Conservation (phyloP, 768 basidiomycete genomes). For the Serpula lacrymans region DNA sequence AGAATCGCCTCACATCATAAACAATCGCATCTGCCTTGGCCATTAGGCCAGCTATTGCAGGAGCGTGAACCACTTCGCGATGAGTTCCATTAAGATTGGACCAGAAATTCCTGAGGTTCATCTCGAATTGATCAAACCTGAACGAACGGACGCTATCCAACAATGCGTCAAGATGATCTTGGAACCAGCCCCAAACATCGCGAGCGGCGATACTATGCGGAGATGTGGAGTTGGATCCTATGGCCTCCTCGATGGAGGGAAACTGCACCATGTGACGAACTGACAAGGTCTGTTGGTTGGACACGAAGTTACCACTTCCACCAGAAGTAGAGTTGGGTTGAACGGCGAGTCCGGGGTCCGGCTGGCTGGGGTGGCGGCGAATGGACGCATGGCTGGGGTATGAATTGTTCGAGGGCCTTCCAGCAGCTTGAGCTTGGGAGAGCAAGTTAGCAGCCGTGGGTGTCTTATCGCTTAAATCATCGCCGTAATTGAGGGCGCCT, state of each 20-base stretch:
- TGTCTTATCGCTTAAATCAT: constrained; percentile 80
- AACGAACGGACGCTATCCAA: constrained; percentile 73
- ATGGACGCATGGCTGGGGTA: constrained; percentile 74
- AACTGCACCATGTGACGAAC: constrained; percentile 79
- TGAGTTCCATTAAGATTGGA: constrained; percentile 66
- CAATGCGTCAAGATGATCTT: constrained; percentile 82
- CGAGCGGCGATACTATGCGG: constrained; percentile 76
- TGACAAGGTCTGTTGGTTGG: constrained; percentile 51
- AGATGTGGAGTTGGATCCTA: constrained; percentile 70
- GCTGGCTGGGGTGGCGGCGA: constrained; percentile 61
- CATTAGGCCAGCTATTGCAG: constrained; percentile 85
- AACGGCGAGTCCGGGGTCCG: constrained; percentile 52
- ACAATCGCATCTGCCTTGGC: constrained; percentile 87
- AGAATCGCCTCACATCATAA: constrained; percentile 83
- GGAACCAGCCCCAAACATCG: constrained; percentile 91
- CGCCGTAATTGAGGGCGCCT: constrained; percentile 46
- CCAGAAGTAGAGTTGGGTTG: constrained; percentile 47
- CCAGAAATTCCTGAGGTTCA: constrained; percentile 87
- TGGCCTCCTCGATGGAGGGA: constrained; percentile 83
- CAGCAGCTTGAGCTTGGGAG: constrained; percentile 71
- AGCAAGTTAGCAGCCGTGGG: constrained; percentile 76
- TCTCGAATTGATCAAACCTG: constrained; percentile 88
- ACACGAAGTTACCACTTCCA: constrained; percentile 39
- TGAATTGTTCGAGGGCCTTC: constrained; percentile 50
- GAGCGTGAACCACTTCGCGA: constrained; percentile 86